Base-by-base conservation (phyloP, 2,329 filamentous ascomycete species). In the Stagonosporopsis rhizophila region DNA sequence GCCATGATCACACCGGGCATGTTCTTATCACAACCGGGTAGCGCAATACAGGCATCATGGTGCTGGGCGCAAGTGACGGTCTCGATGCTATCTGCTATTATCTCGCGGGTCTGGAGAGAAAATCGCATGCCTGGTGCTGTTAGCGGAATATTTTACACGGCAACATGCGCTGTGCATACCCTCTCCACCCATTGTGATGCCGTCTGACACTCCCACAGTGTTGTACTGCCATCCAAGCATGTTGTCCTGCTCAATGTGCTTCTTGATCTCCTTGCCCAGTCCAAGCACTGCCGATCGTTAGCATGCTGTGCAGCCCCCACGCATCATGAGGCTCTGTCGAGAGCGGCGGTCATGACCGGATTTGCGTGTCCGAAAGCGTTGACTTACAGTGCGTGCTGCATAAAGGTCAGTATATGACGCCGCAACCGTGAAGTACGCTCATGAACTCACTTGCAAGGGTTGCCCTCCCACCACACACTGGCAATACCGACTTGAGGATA, bases 141-240 rank as follows among this genome's bases (percentile, higher is more conserved):
- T 14, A 19, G 19, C 6, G 4, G 2, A 20, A 8, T 22, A 15
- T 4, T 3, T 9, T 34, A 8, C 6, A 19, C 12, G 14, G 3
- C 11, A 20, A 12, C 5, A 12, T 38, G 17, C 27, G 9, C 2
- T 15, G 30, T 27, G 52, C 46, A 19, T 60, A 91, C 90, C 92
- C 80, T 96, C 91, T 63, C 89, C 89, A 50, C 94, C 93, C 93
- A 97, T 97, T 3, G 94, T 96, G 70, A 97, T 96, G 44, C 88
- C 93, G 76, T 96, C 92, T 9, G 91, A 92, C 11, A 97, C 87
- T 46, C 93, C 92, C 60, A 96, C 85, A 17, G 92, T 96, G 75
- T 95, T 96, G 78, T 93, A 96, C 75, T 96, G 92, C 92, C 92
- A 98, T 39, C 87, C 93, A 22, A 98, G 82, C 91, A 97, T 96